A percentile compares a stretch with the other conserved stretches of the same genome.
Evolutionary conservation across 441 rosid genomes (phyloP).

Genomic region (Daphne laureola): DNA sequence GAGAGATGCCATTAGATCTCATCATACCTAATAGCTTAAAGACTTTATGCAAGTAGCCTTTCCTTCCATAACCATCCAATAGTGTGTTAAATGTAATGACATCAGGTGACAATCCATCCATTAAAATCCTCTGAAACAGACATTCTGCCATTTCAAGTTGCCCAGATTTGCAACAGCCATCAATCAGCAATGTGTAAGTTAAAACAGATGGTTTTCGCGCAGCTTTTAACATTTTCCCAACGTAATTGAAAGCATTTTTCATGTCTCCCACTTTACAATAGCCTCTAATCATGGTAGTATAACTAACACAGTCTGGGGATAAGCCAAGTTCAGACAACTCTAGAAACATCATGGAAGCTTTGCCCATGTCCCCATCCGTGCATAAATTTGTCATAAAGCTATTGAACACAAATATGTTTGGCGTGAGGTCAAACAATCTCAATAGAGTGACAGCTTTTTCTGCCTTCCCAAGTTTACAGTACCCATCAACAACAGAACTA

Average conservation of each 20-base stretch:
- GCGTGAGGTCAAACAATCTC: constrained; percentile 25
- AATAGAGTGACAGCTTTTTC: constrained; percentile 32
- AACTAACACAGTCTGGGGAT: constrained; percentile 33
- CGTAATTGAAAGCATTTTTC: constrained; percentile 25
- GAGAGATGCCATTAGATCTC: constrained; percentile 28
- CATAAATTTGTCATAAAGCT: constrained; percentile 35
- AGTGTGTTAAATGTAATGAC: constrained; percentile 31
- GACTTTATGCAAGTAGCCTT: constrained; percentile 30
- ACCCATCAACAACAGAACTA: constrained; percentile 35
- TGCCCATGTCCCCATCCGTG: constrained; percentile 23
- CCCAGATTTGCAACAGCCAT: constrained; percentile 27
- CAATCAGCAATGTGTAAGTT: constrained; percentile 35
- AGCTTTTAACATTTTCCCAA: constrained; percentile 34
- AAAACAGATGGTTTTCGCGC: constrained; percentile 28
- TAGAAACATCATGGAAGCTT: constrained; percentile 29
- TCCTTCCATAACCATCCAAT: constrained; percentile 36
- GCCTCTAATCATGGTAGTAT: constrained; percentile 32
- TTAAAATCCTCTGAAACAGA: constrained; percentile 22
- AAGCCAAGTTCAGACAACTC: constrained; percentile 33
- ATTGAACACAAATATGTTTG: constrained; percentile 35
- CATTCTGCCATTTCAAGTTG: constrained; percentile 24
- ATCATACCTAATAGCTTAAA: constrained; percentile 33
- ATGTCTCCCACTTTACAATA: constrained; percentile 26
- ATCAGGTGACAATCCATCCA: constrained; percentile 27
- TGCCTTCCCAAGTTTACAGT: constrained; percentile 31